Evolutionary conservation across 2,329 filamentous ascomycete genomes (phyloP).

Genomic region (Plectosphaerella plurivora): DNA sequence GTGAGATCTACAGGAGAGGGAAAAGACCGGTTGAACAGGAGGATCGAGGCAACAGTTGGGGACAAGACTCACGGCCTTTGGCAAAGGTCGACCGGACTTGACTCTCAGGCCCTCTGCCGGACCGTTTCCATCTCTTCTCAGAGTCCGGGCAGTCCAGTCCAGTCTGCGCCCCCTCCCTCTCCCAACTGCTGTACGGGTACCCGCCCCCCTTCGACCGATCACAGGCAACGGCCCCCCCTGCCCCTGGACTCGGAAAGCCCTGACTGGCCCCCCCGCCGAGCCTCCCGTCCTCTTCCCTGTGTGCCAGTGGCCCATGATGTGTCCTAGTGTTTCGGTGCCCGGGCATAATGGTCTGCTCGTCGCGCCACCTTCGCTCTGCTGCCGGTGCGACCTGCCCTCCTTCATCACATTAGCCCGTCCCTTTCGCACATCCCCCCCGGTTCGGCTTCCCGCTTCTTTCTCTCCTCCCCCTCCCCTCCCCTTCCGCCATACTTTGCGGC

Average conservation of each 20-base stretch:
- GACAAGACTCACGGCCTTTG: too few species aligned
- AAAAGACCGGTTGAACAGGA: too few species aligned
- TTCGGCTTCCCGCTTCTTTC: slow-evolving; percentile 8
- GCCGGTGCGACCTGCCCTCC: not conserved
- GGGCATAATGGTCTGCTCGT: slow-evolving; percentile 1
- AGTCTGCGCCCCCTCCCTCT: not conserved
- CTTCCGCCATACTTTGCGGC: slow-evolving; percentile 1
- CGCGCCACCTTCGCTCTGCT: not conserved
- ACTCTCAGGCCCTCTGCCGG: too few species aligned
- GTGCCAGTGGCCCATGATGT: not conserved
- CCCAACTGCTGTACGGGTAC: not conserved
- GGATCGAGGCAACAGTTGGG: too few species aligned
- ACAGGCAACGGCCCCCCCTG: not conserved
- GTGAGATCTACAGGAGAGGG: too few species aligned
- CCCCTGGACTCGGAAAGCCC: not conserved
- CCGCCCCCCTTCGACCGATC: not conserved
- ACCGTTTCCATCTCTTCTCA: too few species aligned
- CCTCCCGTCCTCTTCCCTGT: not conserved
- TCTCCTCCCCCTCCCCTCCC: slow-evolving; percentile 5
- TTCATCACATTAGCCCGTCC: slow-evolving; percentile 1
- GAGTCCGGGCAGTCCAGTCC: not conserved
- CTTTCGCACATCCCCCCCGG: not conserved
- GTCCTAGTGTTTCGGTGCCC: not conserved
- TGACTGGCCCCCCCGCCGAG: not conserved
- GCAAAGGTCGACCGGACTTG: too few species aligned